phyloP scores from a whole-genome alignment of 2,329 filamentous ascomycete species.

The Pseudonectria buxi region DNA sequence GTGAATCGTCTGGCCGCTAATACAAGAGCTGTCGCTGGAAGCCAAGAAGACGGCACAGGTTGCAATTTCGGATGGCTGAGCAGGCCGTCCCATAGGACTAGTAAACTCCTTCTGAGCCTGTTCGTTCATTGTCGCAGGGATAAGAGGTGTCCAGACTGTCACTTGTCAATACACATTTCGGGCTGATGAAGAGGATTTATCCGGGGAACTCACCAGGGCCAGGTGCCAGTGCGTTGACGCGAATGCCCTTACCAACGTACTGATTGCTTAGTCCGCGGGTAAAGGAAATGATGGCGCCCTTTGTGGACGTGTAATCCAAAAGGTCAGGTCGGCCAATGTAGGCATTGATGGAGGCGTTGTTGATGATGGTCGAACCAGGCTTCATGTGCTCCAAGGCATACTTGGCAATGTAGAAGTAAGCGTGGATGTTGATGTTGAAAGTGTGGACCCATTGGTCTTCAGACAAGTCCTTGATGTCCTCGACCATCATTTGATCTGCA shows the following conservation, averaged over 20 bases:
- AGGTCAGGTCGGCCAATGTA: slow-evolving; percentile 76
- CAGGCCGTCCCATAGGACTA: slow-evolving; percentile 68
- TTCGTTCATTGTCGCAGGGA: slow-evolving; percentile 65
- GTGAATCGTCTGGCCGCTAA: slow-evolving; percentile 62
- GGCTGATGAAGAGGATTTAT: background rate
- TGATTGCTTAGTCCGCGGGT: slow-evolving; percentile 73
- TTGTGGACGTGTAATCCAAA: slow-evolving; percentile 75
- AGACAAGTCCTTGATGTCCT: slow-evolving; percentile 62
- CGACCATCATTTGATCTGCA: slow-evolving; percentile 52
- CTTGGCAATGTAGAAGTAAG: slow-evolving; percentile 75
- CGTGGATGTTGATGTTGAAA: slow-evolving; percentile 78
- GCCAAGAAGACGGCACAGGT: slow-evolving; percentile 78
- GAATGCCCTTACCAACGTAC: slow-evolving; percentile 63
- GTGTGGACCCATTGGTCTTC: slow-evolving; percentile 76
- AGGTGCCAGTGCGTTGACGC: slow-evolving; percentile 70
- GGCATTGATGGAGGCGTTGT: slow-evolving; percentile 77
- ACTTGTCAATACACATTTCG: background rate
- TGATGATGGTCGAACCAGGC: slow-evolving; percentile 71
- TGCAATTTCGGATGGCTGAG: slow-evolving; percentile 75
- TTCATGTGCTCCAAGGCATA: slow-evolving; percentile 70
- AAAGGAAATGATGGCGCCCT: slow-evolving; percentile 73
- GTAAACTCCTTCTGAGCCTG: slow-evolving; percentile 66
- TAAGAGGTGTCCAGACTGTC: slow-evolving; percentile 66
- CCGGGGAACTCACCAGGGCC: slow-evolving; percentile 44
- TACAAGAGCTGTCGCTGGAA: slow-evolving; percentile 63